Evolutionary conservation across 129 eudicot species (phyloP).

Genomic region (Arctium lappa): DNA sequence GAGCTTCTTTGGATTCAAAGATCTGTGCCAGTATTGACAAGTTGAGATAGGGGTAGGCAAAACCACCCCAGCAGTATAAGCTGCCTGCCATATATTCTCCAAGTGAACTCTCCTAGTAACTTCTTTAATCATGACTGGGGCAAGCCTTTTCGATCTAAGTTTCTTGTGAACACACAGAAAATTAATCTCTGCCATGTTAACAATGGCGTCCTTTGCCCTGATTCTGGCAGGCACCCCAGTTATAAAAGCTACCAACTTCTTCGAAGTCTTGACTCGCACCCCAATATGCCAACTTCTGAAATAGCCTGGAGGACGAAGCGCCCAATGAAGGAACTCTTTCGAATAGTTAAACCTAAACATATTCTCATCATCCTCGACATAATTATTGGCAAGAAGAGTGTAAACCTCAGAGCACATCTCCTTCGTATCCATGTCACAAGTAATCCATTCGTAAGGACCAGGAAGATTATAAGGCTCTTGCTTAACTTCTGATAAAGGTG

Average conservation of each 20-base stretch:
- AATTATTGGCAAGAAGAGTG: constrained; percentile 49
- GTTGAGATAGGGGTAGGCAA: constrained; percentile 55
- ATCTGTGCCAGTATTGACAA: constrained; percentile 66
- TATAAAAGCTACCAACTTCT: constrained; percentile 55
- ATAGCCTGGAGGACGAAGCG: constrained; percentile 60
- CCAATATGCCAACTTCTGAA: constrained; percentile 62
- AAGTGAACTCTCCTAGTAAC: constrained; percentile 63
- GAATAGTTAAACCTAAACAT: constrained; percentile 67
- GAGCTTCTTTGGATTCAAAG: constrained; percentile 57
- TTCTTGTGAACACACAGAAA: constrained; percentile 64
- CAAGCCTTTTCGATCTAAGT: constrained; percentile 61
- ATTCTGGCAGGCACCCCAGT: constrained; percentile 60
- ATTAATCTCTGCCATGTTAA: constrained; percentile 56
- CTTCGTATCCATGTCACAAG: constrained; percentile 54
- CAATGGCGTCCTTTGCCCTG: constrained; percentile 41
- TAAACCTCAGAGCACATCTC: constrained; percentile 61
- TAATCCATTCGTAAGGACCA: constrained; percentile 56
- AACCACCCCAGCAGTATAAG: constrained; percentile 64
- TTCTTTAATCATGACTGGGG: constrained; percentile 65
- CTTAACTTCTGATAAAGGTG: constrained; percentile 52
- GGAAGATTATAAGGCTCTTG: constrained; percentile 71
- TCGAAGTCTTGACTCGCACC: constrained; percentile 50
- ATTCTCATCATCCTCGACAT: constrained; percentile 72
- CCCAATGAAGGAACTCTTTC: constrained; percentile 57
- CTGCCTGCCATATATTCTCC: constrained; percentile 67